phyloP scores from a whole-genome alignment of 768 basidiomycete genomes.

The Albatrellus ellisii region DNA sequence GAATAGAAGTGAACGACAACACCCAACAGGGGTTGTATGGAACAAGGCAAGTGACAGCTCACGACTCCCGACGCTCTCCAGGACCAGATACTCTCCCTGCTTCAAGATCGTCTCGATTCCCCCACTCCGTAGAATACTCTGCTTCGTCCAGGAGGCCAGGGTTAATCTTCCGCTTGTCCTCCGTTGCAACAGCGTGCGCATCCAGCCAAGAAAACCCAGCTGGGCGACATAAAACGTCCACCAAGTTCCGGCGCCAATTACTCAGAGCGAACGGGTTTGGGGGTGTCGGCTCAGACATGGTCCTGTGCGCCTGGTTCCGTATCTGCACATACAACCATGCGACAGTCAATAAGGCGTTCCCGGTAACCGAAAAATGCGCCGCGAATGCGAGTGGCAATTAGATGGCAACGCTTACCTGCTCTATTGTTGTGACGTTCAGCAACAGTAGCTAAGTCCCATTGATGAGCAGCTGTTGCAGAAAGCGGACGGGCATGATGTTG shows the following conservation, averaged over 20 bases:
- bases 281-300: slow-evolving; percentile 50
- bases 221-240: slow-evolving; percentile 70
- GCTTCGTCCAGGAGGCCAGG: slow-evolving; percentile 35
- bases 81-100: slow-evolving; percentile 1
- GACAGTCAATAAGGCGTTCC: slow-evolving; percentile 8
- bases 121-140: not conserved
- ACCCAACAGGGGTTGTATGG: too few relatives aligned
- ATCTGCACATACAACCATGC: slow-evolving; percentile 38
- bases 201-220: slow-evolving; percentile 73
- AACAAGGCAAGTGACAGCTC: slow-evolving; percentile 1
- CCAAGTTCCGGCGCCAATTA: slow-evolving; percentile 59
- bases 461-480: slow-evolving; percentile 2
- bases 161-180: slow-evolving; percentile 66
- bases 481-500: not conserved
- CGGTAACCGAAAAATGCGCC: too few relatives aligned
- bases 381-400: too few relatives aligned
- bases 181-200: slow-evolving; percentile 40
- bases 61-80: slow-evolving; percentile 12
- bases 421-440: slow-evolving; percentile 90
- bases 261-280: slow-evolving; percentile 84
- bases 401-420: slow-evolving; percentile 49
- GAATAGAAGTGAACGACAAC: too few relatives aligned
- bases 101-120: too few relatives aligned
- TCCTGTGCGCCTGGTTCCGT: slow-evolving; percentile 72
- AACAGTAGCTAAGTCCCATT: slow-evolving; percentile 50